Evolutionary conservation across 2,329 filamentous ascomycete species (phyloP).

Genomic region (Penicillium sp.): DNA sequence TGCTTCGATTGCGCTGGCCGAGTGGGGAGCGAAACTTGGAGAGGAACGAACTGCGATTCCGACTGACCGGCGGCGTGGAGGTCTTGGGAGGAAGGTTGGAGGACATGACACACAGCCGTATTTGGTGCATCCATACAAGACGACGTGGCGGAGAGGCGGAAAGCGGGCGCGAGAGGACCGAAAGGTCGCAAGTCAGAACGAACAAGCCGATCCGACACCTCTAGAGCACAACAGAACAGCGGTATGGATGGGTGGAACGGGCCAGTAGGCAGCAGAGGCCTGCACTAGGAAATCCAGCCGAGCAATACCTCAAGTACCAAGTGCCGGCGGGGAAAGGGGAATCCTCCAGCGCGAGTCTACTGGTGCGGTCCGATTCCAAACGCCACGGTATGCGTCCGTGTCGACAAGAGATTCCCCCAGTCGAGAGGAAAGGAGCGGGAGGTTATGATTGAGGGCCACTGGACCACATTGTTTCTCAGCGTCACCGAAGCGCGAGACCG

Average conservation of each 20-base stretch:
- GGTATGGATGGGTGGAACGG: slow-evolving; percentile 7
- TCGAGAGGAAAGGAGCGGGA: slow-evolving; percentile 13
- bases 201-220: slow-evolving; percentile 4
- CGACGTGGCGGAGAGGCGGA: slow-evolving; percentile 9
- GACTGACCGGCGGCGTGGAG: slow-evolving; percentile 37
- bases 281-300: no score
- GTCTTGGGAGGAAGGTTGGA: slow-evolving; percentile 35
- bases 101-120: slow-evolving; percentile 41
- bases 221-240: neutral
- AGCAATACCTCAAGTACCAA: no score
- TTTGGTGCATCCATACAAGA: slow-evolving; percentile 37
- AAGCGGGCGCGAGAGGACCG: slow-evolving; percentile 10
- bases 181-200: neutral
- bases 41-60: slow-evolving; percentile 46
- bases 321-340: slow-evolving; percentile 1
- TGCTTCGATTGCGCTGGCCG: slow-evolving; percentile 52
- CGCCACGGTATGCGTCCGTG: slow-evolving; percentile 16
- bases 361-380: slow-evolving; percentile 17
- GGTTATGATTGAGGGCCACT: slow-evolving; percentile 20
- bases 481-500: slow-evolving; percentile 11
- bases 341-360: slow-evolving; percentile 6
- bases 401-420: slow-evolving; percentile 13
- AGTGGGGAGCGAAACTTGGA: slow-evolving; percentile 58
- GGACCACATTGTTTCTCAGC: slow-evolving; percentile 25
- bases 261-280: slow-evolving; percentile 6